Evolutionary conservation across 1,284 basidiomycete genomes (phyloP).

Genomic region (Vanrija pseudolonga): DNA sequence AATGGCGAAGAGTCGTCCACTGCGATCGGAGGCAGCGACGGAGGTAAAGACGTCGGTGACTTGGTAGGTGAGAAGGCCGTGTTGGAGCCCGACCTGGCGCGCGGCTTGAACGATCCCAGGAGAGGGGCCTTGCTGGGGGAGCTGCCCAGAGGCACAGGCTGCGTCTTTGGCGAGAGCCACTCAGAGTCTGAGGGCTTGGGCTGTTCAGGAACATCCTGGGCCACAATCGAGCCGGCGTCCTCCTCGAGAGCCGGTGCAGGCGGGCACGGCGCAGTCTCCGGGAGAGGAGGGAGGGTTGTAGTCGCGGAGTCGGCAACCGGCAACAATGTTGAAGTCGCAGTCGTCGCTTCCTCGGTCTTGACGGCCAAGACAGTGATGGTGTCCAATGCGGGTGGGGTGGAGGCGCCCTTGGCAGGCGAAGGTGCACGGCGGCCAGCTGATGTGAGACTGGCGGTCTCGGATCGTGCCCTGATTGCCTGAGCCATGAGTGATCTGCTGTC

Average conservation of each 20-base stretch:
- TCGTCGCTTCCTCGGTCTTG: too few species aligned
- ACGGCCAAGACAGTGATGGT: too few species aligned
- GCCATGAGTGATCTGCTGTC: neutral
- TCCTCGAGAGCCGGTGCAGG: neutral
- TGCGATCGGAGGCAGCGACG: neutral
- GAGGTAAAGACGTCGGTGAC: neutral
- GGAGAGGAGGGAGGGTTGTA: neutral
- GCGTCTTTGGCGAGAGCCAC: neutral
- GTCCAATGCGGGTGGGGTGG: too few species aligned
- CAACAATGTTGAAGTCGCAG: too few species aligned
- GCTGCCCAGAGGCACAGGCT: neutral
- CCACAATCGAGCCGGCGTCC: neutral
- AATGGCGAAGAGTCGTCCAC: slow-evolving; percentile 1
- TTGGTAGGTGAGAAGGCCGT: neutral
- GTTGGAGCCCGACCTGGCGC: neutral
- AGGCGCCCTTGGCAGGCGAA: neutral
- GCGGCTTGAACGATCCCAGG: neutral
- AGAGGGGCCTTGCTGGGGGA: too few species aligned
- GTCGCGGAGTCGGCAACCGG: too few species aligned
- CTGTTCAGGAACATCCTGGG: neutral
- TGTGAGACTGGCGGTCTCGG: too few species aligned
- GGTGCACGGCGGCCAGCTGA: neutral
- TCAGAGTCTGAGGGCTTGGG: neutral
- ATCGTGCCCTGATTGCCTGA: too few species aligned
- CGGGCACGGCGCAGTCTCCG: neutral